Evolutionary conservation across 768 basidiomycete genomes (phyloP).

Genomic region (Trametes coccinea): DNA sequence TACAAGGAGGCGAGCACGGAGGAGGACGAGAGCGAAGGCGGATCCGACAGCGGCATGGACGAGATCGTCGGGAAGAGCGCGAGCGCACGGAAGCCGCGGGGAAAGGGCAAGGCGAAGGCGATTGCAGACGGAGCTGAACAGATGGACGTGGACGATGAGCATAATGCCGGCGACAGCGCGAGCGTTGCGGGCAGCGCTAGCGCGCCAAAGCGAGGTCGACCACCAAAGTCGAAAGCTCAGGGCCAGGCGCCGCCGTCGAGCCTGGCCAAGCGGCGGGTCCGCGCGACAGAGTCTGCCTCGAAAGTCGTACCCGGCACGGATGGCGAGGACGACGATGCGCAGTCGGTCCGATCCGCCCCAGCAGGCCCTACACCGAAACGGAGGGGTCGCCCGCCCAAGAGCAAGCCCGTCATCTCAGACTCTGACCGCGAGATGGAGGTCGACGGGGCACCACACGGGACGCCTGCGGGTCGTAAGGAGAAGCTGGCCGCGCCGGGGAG

Average conservation of each 20-base stretch:
- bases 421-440: conserved; percentile 25
- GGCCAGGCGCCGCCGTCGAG: conserved; percentile 3
- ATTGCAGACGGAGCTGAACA: conserved; percentile 19
- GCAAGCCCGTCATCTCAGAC: conserved; percentile 24
- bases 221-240: conserved; percentile 21
- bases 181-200: conserved; percentile 22
- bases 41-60: conserved; percentile 34
- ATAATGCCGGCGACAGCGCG: conserved; percentile 17
- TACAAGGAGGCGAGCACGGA: conserved; percentile 28
- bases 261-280: conserved; percentile 15
- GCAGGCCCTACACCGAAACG: conserved; percentile 12
- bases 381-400: conserved; percentile 25
- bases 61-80: conserved; percentile 30
- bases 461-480: conserved; percentile 5
- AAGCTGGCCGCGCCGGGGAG: conserved; percentile 3
- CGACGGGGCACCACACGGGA: not conserved
- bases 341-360: conserved; percentile 19
- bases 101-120: conserved; percentile 26
- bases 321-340: conserved; percentile 20
- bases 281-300: conserved; percentile 5
- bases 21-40: conserved; percentile 30
- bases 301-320: conserved; percentile 19
- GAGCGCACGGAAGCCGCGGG: conserved; percentile 18
- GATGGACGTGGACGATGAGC: conserved; percentile 30
- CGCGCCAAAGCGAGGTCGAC: conserved; percentile 19